Evolutionary conservation across 1,139 yeast genomes (phyloP), one percentile per base, ranked within the genome.

Genomic region (Debaryomycetaceae sp.): DNA sequence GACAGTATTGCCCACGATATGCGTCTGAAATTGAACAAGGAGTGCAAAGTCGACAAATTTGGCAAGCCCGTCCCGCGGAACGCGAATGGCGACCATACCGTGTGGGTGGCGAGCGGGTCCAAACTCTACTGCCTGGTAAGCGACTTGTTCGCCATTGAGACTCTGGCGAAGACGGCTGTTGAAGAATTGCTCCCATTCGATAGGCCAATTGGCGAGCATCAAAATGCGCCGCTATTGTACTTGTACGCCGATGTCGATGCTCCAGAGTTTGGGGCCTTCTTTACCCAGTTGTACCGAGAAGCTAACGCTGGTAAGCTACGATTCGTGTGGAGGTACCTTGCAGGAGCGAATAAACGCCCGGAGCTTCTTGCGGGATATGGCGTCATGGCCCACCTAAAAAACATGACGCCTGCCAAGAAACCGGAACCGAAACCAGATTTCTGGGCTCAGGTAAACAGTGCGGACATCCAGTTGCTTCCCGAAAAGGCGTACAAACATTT

Each of bases 251-350:
- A 70, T 37, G 58, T 72, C 4, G 39, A 51, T 3, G 62, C 72
- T 12, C 50, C 47, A 1, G 51, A 57, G 4, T 80, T 85, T 43
- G 55, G 57, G 10, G 55, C 53, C 3, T 77, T 81, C 57, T 76
- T 83, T 39, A 50, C 59, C 15, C 68, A 73, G 33, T 53, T 90
- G 32, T 65, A 62, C 36, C 68, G 69, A 26, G 73, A 79, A 32
- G 80, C 94, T 0, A 45, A 55, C 6, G 49, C 58, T 2, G 92
- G 83, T 0, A 81, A 82, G 42, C 49, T 86, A 20, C 64, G 83
- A 33, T 79, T 82, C 47, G 68, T 77, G 3, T 73, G 94, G 79
- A 66, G 96, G 39, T 78, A 83, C 41, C 62, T 73, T 5, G 73
- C 75, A 0, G 30, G 50, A 2, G 22, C 30, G 3, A 16, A 23